Conservation (phyloP, 352 stramenopile genomes). For the Thraustotheca clavata region DNA sequence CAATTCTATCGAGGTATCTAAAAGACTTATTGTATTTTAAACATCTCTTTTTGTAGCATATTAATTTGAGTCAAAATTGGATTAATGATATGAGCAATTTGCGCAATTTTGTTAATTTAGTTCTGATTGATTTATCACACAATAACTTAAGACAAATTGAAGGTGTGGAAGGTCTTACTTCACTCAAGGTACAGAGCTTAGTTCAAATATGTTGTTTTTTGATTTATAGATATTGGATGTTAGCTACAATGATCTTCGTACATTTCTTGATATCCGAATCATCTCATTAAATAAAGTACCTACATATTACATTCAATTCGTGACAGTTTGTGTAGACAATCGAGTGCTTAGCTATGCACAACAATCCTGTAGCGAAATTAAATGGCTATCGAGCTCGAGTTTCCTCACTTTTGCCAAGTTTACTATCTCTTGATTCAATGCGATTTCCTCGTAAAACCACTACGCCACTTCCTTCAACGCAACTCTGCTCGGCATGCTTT, state of each 20-base stretch:
- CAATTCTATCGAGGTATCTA: background rate
- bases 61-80: background rate
- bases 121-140: background rate
- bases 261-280: background rate
- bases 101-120: background rate
- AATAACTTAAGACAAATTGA: constrained; percentile 1
- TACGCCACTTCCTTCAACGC: background rate
- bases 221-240: constrained; percentile 1
- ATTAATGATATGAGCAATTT: background rate
- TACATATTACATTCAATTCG: background rate
- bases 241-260: constrained; percentile 3
- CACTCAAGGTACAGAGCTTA: background rate
- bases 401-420: background rate
- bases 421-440: constrained; percentile 1
- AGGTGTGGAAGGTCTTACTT: background rate
- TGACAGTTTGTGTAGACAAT: background rate
- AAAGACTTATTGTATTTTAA: background rate
- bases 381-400: constrained; percentile 6
- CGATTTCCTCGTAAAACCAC: background rate
- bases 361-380: constrained; percentile 4
- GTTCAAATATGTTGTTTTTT: background rate
- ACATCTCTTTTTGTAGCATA: background rate
- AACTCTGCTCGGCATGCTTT: background rate
- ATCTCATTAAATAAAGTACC: constrained; percentile 4
- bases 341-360: background rate